Evolutionary conservation across 805 yeast genomes (phyloP).

Genomic region (Kazachstania kunashirensis): DNA sequence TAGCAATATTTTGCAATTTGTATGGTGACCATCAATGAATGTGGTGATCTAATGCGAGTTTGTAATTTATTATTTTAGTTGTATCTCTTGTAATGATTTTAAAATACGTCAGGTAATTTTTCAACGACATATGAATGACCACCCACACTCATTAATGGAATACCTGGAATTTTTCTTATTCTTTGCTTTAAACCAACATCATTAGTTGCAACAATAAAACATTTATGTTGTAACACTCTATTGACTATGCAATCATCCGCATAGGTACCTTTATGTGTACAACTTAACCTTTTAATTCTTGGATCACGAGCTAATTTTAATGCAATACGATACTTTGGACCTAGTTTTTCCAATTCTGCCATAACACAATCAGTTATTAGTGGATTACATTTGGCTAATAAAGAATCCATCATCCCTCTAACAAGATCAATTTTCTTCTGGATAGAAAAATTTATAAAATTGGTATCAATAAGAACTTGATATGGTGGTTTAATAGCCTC

Average conservation of each 20-base stretch:
- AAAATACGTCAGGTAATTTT: slow-evolving; percentile 89
- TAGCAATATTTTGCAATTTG: too few relatives aligned
- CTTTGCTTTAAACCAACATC: slow-evolving; percentile 95
- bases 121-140: slow-evolving; percentile 87
- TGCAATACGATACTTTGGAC: slow-evolving; percentile 91
- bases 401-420: slow-evolving; percentile 94
- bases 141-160: slow-evolving; percentile 95
- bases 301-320: slow-evolving; percentile 89
- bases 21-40: too few relatives aligned
- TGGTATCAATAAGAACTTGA: slow-evolving; percentile 91
- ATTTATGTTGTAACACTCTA: slow-evolving; percentile 90
- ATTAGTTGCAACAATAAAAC: slow-evolving; percentile 94
- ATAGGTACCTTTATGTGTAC: slow-evolving; percentile 91
- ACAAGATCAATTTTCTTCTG: slow-evolving; percentile 91
- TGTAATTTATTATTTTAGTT: too few relatives aligned
- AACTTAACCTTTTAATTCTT: slow-evolving; percentile 72
- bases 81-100: slow-evolving; percentile 5
- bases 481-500: slow-evolving; percentile 96
- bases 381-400: slow-evolving; percentile 92
- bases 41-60: too few relatives aligned
- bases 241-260: slow-evolving; percentile 96
- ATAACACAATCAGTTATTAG: slow-evolving; percentile 93
- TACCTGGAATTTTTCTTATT: slow-evolving; percentile 92
- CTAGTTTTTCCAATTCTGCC: slow-evolving; percentile 95
- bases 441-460: slow-evolving; percentile 91